These are phyloP conservation scores for Brassica nigra DNA, from an alignment of 345 rosid species.

Conservation along the genomic window DNA sequence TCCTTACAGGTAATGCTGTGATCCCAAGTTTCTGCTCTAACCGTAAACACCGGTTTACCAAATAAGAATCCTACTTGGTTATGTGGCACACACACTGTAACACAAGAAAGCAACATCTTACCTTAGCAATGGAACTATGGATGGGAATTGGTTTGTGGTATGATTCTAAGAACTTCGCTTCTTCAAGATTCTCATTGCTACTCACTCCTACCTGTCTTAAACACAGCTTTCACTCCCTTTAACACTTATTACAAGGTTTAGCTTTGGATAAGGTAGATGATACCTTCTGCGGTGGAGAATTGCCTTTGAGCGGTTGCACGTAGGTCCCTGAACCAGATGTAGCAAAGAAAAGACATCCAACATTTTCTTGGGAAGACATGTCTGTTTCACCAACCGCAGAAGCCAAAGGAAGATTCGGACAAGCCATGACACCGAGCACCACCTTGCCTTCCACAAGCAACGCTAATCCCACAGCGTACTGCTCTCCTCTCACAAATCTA, in stretches of 20 bases:
- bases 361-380: constrained; percentile 40
- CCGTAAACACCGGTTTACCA: constrained; percentile 10
- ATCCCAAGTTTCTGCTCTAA: constrained; percentile 78
- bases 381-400: constrained; percentile 41
- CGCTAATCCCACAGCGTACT: constrained; percentile 90
- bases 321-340: constrained; percentile 69
- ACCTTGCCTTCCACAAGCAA: constrained; percentile 90
- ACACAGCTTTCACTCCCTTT: constrained; percentile 19
- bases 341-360: constrained; percentile 87
- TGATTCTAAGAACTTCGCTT: constrained; percentile 89
- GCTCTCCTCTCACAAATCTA: constrained; percentile 91
- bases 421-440: constrained; percentile 86
- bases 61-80: constrained; percentile 31
- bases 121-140: constrained; percentile 74
- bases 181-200: constrained; percentile 68
- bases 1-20: constrained; percentile 82
- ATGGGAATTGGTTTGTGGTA: constrained; percentile 74
- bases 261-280: constrained; percentile 15
- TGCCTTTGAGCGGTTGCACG: constrained; percentile 67
- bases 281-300: constrained; percentile 61
- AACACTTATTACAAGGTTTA: constrained; percentile 3
- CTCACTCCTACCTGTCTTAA: constrained; percentile 67
- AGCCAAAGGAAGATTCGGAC: constrained; percentile 81
- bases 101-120: constrained; percentile 32
- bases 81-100: constrained; percentile 9